These are phyloP conservation scores for Salix dunnii DNA, from an alignment of 345 rosid genomes.

Conservation along the genomic window DNA sequence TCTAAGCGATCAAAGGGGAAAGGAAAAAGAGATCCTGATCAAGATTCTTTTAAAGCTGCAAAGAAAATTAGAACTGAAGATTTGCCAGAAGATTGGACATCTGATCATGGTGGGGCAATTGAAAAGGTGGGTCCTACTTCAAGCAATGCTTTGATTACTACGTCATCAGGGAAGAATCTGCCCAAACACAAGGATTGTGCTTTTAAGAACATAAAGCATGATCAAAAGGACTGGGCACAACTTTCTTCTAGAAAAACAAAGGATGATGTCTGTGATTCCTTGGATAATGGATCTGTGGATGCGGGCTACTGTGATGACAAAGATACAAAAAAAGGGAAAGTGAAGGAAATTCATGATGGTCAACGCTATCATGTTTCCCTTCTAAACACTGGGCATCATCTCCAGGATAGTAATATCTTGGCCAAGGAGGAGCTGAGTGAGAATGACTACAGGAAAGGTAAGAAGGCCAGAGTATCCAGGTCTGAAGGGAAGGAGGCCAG, in stretches of 20 bases:
- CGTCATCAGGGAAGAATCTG: conserved; percentile 43
- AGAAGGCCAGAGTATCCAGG: conserved; percentile 53
- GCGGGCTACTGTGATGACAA: conserved; percentile 38
- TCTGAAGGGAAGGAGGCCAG: conserved; percentile 59
- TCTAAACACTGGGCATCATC: conserved; percentile 27
- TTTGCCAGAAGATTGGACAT: conserved; percentile 43
- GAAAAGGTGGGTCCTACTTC: conserved; percentile 46
- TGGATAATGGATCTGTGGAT: conserved; percentile 46
- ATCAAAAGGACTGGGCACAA: conserved; percentile 34
- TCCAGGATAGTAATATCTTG: conserved; percentile 30
- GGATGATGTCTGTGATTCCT: conserved; percentile 30
- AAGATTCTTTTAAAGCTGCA: conserved; percentile 42
- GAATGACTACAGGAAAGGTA: conserved; percentile 49
- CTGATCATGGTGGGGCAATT: conserved; percentile 35
- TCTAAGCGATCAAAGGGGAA: conserved; percentile 51
- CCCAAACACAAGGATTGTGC: conserved; percentile 34
- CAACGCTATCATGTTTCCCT: conserved; percentile 24
- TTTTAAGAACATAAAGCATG: conserved; percentile 37
- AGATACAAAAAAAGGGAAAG: conserved; percentile 58
- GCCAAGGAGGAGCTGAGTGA: conserved; percentile 49
- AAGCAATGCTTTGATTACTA: conserved; percentile 44
- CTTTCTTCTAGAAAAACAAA: conserved; percentile 43
- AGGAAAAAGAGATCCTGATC: conserved; percentile 52
- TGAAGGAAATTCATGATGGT: conserved; percentile 41
- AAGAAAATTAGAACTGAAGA: conserved; percentile 64